Conservation (phyloP, 2,329 filamentous ascomycete species). For the Leptosphaerulina australis region DNA sequence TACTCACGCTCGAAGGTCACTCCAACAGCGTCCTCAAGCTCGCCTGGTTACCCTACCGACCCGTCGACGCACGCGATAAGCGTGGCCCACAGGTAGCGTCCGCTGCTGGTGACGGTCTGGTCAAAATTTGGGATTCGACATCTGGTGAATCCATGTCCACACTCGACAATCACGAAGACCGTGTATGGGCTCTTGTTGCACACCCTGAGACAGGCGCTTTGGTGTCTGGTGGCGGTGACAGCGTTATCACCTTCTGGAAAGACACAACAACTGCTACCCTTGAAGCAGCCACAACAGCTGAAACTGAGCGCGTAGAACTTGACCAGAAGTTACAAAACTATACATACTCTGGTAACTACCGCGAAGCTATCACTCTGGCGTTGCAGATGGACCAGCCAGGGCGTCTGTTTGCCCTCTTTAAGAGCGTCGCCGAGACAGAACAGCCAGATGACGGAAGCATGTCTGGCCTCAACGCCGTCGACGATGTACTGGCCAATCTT, state of each 20-base stretch:
- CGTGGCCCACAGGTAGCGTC: conserved; percentile 76
- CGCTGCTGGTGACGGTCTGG: conserved; percentile 89
- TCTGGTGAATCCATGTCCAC: conserved; percentile 85
- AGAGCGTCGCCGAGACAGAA: conserved; percentile 71
- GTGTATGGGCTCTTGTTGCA: conserved; percentile 87
- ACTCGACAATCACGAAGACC: conserved; percentile 94
- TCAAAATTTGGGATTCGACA: conserved; percentile 94
- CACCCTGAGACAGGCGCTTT: conserved; percentile 69
- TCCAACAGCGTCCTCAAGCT: conserved; percentile 95
- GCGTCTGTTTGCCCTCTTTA: conserved; percentile 83
- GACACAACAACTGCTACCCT: conserved; percentile 86
- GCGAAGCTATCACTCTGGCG: conserved; percentile 89
- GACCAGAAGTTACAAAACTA: conserved; percentile 95
- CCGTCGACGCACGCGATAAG: conserved; percentile 53
- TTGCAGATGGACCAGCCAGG: conserved; percentile 94
- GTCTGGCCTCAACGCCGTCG: conserved; percentile 70
- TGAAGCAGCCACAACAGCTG: conserved; percentile 72
- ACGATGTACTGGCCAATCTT: conserved; percentile 79
- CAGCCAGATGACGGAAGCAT: conserved; percentile 67
- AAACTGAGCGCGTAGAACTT: conserved; percentile 83
- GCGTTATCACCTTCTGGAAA: conserved; percentile 92
- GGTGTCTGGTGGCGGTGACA: conserved; percentile 90
- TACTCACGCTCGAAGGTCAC: conserved; percentile 94
- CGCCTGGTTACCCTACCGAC: conserved; percentile 72
- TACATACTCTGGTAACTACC: conserved; percentile 84